Conservation (phyloP, 805 yeast species). For the Teunomyces funiuensis region DNA sequence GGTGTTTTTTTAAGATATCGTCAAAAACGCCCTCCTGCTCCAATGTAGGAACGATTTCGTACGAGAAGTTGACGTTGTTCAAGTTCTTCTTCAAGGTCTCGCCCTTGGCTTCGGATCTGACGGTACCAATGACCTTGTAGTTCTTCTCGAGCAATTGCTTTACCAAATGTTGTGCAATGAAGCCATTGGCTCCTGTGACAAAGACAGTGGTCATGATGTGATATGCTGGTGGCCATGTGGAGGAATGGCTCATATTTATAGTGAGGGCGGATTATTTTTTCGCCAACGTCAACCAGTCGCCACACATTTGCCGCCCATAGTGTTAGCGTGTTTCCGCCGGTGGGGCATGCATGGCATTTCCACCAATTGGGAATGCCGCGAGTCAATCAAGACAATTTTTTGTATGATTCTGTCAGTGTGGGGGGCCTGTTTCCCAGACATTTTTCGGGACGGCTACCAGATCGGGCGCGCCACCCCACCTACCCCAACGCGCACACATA, state of each 20-base stretch:
- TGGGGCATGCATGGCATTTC: too few relatives aligned
- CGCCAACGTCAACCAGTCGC: too few relatives aligned
- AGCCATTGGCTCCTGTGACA: slow-evolving; percentile 56
- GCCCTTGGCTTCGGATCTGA: slow-evolving; percentile 33
- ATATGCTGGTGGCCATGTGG: background rate
- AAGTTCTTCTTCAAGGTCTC: slow-evolving; percentile 15
- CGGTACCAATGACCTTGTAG: slow-evolving; percentile 54
- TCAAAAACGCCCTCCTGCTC: slow-evolving; percentile 45
- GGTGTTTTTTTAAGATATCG: slow-evolving; percentile 39
- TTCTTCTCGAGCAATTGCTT: slow-evolving; percentile 37
- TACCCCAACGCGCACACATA: background rate
- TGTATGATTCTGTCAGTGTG: too few relatives aligned
- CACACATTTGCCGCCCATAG: too few relatives aligned
- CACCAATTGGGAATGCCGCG: too few relatives aligned
- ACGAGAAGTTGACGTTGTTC: slow-evolving; percentile 19
- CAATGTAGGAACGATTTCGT: slow-evolving; percentile 34
- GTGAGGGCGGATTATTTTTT: too few relatives aligned
- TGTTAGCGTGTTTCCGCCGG: too few relatives aligned
- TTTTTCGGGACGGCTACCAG: slow-evolving; percentile 3
- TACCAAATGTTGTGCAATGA: slow-evolving; percentile 51
- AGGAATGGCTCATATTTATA: background rate
- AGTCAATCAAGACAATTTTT: too few relatives aligned
- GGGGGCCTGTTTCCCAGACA: too few relatives aligned
- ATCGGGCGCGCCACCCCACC: background rate
- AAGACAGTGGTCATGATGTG: slow-evolving; percentile 17